Evolutionary conservation across 768 basidiomycete genomes (phyloP).

Genomic region (Boletus patriciae): DNA sequence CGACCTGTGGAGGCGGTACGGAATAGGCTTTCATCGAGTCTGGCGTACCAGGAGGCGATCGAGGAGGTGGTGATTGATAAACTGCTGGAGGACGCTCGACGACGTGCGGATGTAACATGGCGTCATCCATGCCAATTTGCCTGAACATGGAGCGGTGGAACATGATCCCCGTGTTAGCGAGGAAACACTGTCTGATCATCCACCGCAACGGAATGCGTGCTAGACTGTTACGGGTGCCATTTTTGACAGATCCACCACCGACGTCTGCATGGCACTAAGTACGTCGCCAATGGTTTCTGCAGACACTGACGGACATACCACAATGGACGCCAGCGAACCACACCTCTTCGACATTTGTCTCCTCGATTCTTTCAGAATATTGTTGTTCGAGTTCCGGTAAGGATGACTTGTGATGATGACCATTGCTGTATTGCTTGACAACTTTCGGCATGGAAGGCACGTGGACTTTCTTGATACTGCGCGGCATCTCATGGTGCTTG

Average conservation of each 20-base stretch:
- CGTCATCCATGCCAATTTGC: slow-evolving; percentile 46
- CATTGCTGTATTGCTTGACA: background rate
- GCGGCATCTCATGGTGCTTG: slow-evolving; percentile 51
- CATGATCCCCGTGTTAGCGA: slow-evolving; percentile 54
- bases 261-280: slow-evolving; percentile 49
- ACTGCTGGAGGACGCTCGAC: slow-evolving; percentile 41
- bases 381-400: slow-evolving; percentile 41
- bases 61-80: slow-evolving; percentile 23
- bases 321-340: slow-evolving; percentile 80
- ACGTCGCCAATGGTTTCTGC: background rate
- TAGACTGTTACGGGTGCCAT: slow-evolving; percentile 56
- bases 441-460: background rate
- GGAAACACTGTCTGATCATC: slow-evolving; percentile 73
- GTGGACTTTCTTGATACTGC: slow-evolving; percentile 27
- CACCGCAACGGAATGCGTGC: slow-evolving; percentile 74
- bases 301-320: slow-evolving; percentile 42
- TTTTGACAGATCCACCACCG: slow-evolving; percentile 67
- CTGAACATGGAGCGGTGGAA: slow-evolving; percentile 49
- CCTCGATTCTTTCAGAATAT: slow-evolving; percentile 35
- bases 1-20: slow-evolving; percentile 16
- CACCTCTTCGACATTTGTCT: slow-evolving; percentile 70
- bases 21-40: slow-evolving; percentile 11
- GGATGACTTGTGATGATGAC: slow-evolving; percentile 8
- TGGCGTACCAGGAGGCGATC: slow-evolving; percentile 13
- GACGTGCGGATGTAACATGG: slow-evolving; percentile 46